phyloP scores from a whole-genome alignment of 306 rosid genomes.

The Trifolium repens region DNA sequence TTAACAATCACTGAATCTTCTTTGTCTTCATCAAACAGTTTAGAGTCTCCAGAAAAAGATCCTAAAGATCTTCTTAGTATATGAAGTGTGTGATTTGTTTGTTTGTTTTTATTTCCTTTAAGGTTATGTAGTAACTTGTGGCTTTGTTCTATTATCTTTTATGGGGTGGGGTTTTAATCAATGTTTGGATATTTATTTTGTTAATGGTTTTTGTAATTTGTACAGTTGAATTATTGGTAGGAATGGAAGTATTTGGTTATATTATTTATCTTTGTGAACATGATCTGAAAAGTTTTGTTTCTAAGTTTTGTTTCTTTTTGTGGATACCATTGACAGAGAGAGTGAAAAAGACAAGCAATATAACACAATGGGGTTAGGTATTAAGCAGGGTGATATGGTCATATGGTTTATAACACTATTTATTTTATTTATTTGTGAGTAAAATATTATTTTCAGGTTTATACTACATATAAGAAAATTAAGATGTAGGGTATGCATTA shows the following conservation, averaged over 20 bases:
- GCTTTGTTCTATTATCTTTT: constrained; percentile 37
- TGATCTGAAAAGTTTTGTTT: constrained; percentile 40
- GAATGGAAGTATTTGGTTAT: constrained; percentile 49
- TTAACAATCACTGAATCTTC: constrained; percentile 53
- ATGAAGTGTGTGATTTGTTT: constrained; percentile 48
- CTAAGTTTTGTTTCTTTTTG: constrained; percentile 35
- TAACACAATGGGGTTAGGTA: constrained; percentile 28
- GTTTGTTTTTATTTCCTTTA: constrained; percentile 46
- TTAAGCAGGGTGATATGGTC: constrained; percentile 14
- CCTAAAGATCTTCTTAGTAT: constrained; percentile 89
- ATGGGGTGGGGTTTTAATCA: constrained; percentile 51
- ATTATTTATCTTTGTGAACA: constrained; percentile 38
- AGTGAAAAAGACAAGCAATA: constrained; percentile 44
- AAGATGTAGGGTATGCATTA: constrained; percentile 1
- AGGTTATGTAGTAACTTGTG: constrained; percentile 46
- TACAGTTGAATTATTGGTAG: constrained; percentile 69
- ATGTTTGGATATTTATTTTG: constrained; percentile 48
- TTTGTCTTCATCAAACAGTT: constrained; percentile 48
- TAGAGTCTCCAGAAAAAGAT: constrained; percentile 62
- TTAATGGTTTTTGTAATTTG: constrained; percentile 53
- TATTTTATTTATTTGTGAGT: background rate
- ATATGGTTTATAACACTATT: constrained; percentile 5
- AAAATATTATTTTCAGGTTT: background rate
- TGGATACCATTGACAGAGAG: constrained; percentile 30
- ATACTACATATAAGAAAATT: background rate